These are phyloP conservation scores for Solanum pennellii DNA, from an alignment of 257 asterid species.

Conservation along the genomic window DNA sequence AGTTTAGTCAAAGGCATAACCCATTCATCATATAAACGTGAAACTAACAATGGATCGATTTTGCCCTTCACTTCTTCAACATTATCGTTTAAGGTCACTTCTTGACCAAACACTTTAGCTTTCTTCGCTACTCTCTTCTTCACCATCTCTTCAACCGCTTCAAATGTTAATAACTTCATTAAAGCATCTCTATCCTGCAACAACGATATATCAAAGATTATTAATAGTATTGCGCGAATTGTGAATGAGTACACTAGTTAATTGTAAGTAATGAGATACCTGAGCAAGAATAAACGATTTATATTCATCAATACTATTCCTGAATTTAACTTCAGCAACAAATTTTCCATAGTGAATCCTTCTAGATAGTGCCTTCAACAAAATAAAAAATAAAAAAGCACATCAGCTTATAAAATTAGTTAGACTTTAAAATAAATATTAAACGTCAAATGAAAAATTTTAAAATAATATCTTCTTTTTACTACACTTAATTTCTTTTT, in stretches of 20 bases:
- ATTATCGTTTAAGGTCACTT: slow-evolving; percentile 31
- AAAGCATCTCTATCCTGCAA: slow-evolving; percentile 64
- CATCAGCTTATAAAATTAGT: neutral
- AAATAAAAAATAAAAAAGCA: neutral
- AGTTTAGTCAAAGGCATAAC: slow-evolving; percentile 73
- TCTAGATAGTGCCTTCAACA: slow-evolving; percentile 60
- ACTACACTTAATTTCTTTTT: no score
- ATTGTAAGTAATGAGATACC: slow-evolving; percentile 17
- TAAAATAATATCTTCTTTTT: no score
- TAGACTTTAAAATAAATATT: neutral
- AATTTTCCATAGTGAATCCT: slow-evolving; percentile 85
- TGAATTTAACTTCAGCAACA: slow-evolving; percentile 85
- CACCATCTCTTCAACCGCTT: slow-evolving; percentile 61
- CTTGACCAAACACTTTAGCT: slow-evolving; percentile 55
- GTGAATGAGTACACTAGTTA: no score
- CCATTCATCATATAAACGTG: slow-evolving; percentile 58
- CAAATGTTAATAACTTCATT: slow-evolving; percentile 61
- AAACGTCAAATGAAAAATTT: rapidly evolving
- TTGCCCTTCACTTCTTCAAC: slow-evolving; percentile 31
- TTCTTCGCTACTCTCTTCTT: slow-evolving; percentile 76
- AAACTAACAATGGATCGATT: slow-evolving; percentile 48
- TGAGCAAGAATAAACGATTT: slow-evolving; percentile 56
- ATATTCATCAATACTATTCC: slow-evolving; percentile 47
- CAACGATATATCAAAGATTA: neutral
- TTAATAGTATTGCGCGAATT: rapidly evolving